Conservation (phyloP, 2,329 filamentous ascomycete genomes). For the Chrysosporium keratinophilum region DNA sequence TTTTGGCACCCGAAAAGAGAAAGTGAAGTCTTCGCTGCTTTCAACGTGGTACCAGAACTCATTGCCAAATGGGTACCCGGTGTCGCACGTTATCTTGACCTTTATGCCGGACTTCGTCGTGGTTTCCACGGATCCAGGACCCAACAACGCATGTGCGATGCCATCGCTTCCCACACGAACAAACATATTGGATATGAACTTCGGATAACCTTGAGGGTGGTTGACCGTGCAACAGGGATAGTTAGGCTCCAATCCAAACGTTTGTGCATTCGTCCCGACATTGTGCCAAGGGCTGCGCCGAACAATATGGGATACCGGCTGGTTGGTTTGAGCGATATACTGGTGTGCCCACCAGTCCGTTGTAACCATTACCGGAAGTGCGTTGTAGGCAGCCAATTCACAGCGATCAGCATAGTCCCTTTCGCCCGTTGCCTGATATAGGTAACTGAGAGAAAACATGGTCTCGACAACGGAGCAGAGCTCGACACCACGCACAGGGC, state of each 20-base stretch:
- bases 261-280: slow-evolving; percentile 37
- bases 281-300: slow-evolving; percentile 41
- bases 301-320: slow-evolving; percentile 41
- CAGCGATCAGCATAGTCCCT: slow-evolving; percentile 42
- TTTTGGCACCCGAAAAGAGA: slow-evolving; percentile 39
- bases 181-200: slow-evolving; percentile 44
- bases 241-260: slow-evolving; percentile 45
- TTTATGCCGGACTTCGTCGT: slow-evolving; percentile 27
- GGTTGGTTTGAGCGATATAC: slow-evolving; percentile 46
- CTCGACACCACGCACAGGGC: slow-evolving; percentile 38
- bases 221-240: slow-evolving; percentile 50
- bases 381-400: slow-evolving; percentile 47
- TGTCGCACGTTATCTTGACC: slow-evolving; percentile 39
- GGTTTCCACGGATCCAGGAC: slow-evolving; percentile 37
- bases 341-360: slow-evolving; percentile 49
- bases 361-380: slow-evolving; percentile 43
- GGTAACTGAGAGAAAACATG: slow-evolving; percentile 43
- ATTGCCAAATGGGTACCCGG: slow-evolving; percentile 42
- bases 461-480: slow-evolving; percentile 45
- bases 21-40: slow-evolving; percentile 30
- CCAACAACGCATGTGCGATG: slow-evolving; percentile 43
- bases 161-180: slow-evolving; percentile 35
- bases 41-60: slow-evolving; percentile 34
- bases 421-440: slow-evolving; percentile 42
- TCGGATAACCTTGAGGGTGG: slow-evolving; percentile 48